These are phyloP conservation scores for Trichocomaceae sp. DNA, from an alignment of 2,329 filamentous ascomycete species.

Conservation along the genomic window DNA sequence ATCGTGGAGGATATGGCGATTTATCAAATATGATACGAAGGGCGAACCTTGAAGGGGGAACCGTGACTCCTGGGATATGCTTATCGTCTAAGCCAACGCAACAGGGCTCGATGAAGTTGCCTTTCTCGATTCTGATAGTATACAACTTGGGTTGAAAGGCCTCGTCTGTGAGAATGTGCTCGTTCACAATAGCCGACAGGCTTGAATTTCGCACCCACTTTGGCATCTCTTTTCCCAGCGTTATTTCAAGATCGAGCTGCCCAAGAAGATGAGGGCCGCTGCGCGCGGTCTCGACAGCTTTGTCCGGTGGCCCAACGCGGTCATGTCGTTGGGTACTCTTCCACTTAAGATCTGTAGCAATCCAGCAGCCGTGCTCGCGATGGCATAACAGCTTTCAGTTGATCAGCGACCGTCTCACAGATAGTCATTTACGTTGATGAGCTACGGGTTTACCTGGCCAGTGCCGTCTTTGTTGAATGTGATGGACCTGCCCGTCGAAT, in stretches of 20 bases:
- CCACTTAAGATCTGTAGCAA: neutral
- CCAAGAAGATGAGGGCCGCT: neutral
- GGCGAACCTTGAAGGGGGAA: neutral
- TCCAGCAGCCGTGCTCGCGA: neutral
- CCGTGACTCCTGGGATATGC: too few species aligned
- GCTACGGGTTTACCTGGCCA: neutral
- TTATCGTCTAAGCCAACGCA: neutral
- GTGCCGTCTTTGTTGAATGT: neutral
- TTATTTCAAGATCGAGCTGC: neutral
- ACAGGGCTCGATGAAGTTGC: neutral
- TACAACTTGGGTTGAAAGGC: neutral
- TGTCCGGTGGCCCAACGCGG: neutral
- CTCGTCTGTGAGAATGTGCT: neutral
- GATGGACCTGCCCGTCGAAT: neutral
- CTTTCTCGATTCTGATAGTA: neutral
- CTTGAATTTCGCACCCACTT: neutral
- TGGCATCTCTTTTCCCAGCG: neutral
- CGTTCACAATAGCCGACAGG: neutral
- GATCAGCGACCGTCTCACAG: too few species aligned
- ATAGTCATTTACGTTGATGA: neutral
- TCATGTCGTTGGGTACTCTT: neutral
- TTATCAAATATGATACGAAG: neutral
- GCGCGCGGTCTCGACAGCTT: neutral
- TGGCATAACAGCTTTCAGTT: neutral
- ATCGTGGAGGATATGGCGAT: neutral